These are phyloP conservation scores for Cladobotryum mycophilum DNA, from an alignment of 2,329 filamentous ascomycete species.

Conservation along the genomic window DNA sequence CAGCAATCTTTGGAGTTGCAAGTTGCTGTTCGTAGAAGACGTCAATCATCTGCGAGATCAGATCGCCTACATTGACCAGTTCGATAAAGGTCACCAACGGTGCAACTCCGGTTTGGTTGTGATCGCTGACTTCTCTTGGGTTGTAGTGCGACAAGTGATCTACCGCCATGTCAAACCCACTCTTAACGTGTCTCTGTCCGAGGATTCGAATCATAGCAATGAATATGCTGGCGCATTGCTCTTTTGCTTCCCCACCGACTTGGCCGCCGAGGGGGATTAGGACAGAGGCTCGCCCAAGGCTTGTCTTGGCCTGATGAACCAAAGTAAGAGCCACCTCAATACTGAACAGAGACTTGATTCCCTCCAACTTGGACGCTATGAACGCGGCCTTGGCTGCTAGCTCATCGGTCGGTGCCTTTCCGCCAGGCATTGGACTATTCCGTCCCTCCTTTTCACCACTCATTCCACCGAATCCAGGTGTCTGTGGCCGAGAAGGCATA, in stretches of 20 bases:
- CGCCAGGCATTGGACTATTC: constrained; percentile 35
- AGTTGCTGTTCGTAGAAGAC: constrained; percentile 98
- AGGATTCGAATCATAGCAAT: constrained; percentile 76
- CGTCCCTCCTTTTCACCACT: constrained; percentile 26
- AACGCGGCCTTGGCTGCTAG: constrained; percentile 95
- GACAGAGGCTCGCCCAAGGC: constrained; percentile 75
- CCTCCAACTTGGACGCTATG: constrained; percentile 90
- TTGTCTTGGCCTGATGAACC: constrained; percentile 81
- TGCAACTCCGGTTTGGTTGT: constrained; percentile 68
- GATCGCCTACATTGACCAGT: constrained; percentile 92
- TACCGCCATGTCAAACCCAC: constrained; percentile 91
- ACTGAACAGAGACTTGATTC: constrained; percentile 90
- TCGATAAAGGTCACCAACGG: constrained; percentile 94
- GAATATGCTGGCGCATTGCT: constrained; percentile 88
- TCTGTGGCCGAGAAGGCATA: constrained; percentile 42
- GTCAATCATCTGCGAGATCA: constrained; percentile 98
- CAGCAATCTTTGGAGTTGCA: constrained; percentile 71
- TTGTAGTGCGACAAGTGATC: constrained; percentile 87
- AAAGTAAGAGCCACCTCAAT: constrained; percentile 90
- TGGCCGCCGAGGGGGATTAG: constrained; percentile 78
- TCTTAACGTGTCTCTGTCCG: constrained; percentile 78
- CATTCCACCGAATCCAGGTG: constrained; percentile 34
- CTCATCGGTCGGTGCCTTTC: constrained; percentile 78
- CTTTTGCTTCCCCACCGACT: constrained; percentile 72
- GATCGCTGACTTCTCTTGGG: constrained; percentile 71